Base-by-base conservation (phyloP, 139 green algal genomes). In the Chlamydomonas sphaeroides region DNA sequence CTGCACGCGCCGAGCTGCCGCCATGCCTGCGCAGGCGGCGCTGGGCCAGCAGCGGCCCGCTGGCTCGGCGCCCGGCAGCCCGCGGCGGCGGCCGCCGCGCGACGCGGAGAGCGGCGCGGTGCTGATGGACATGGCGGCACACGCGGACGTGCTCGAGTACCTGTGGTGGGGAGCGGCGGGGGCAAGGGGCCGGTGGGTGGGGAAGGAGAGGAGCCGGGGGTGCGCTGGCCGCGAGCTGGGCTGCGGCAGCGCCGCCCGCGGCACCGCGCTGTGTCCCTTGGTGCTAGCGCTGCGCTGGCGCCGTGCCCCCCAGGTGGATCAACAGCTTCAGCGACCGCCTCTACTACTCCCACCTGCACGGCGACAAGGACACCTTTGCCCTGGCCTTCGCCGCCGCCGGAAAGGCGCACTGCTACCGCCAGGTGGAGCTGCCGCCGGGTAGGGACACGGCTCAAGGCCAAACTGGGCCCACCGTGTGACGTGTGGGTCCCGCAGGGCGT, bases 291-390 rank as follows among this genome's bases (percentile, higher is more conserved):
- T 11, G 20, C 65, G 23, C 65, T 17, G 28, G 11, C 41, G 38
- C 48, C 15, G 35, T 11, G 17, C 23, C 30, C 59, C 8, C 3
- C 63, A 80, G 73, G 73, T 83, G 76, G 76, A 73, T 83, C 42
- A 83, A 83, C 76, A 74, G 62, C 42, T 83, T 83, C 63, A 42
- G 38, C 25, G 61, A 83, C 76, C 61, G 76, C 6, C 63, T 83
- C 8, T 83, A 83, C 76, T 33, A 83, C 76, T 17, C 39, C 41
- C 76, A 66, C 38, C 76, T 83, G 25, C 76, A 83, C 63, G 88
- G 88, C 25, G 88, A 90, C 68, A 90, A 90, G 79, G 90, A 93
- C 70, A 93, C 88, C 3, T 94, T 91, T 45, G 51, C 59, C 32
- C 51, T 91, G 26, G 88, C 88, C 3, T 94, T 94, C 74, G 84